Conservation (phyloP, 371 early-diverging fungal species). For the Syncephalastrum contaminatum region DNA sequence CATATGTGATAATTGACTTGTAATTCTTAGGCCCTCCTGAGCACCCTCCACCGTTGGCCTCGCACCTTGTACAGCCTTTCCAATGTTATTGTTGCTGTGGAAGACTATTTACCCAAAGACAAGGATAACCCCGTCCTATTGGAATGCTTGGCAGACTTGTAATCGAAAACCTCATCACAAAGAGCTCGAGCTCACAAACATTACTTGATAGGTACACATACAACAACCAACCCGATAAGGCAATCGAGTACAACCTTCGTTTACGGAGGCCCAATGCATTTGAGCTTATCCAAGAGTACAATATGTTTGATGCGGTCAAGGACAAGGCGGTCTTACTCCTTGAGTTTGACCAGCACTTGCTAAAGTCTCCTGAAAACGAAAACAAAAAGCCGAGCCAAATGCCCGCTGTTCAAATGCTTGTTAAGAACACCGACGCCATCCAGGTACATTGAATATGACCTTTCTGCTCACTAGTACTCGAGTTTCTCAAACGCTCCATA, state of each 20-base stretch:
- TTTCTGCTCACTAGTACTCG: background rate
- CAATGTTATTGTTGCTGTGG: conserved; percentile 75
- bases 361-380: conserved; percentile 26
- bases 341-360: conserved; percentile 76
- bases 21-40: conserved; percentile 39
- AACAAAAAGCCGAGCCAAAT: conserved; percentile 31
- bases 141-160: conserved; percentile 78
- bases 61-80: conserved; percentile 67
- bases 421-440: conserved; percentile 82
- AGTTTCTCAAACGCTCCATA: background rate
- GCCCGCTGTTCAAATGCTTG: conserved; percentile 77
- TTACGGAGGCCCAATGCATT: conserved; percentile 71
- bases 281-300: conserved; percentile 71
- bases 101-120: conserved; percentile 60
- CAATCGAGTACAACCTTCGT: conserved; percentile 80
- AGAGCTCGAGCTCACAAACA: background rate
- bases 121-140: conserved; percentile 57
- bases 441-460: conserved; percentile 49
- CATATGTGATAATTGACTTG: background rate
- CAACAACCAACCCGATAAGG: conserved; percentile 72
- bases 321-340: conserved; percentile 77
- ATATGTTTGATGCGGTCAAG: conserved; percentile 77
- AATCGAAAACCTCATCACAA: conserved; percentile 28
- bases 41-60: conserved; percentile 80
- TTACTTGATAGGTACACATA: conserved; percentile 54